Evolutionary conservation across 345 rosid species (phyloP).

Genomic region (Eucalyptus tenuipes): DNA sequence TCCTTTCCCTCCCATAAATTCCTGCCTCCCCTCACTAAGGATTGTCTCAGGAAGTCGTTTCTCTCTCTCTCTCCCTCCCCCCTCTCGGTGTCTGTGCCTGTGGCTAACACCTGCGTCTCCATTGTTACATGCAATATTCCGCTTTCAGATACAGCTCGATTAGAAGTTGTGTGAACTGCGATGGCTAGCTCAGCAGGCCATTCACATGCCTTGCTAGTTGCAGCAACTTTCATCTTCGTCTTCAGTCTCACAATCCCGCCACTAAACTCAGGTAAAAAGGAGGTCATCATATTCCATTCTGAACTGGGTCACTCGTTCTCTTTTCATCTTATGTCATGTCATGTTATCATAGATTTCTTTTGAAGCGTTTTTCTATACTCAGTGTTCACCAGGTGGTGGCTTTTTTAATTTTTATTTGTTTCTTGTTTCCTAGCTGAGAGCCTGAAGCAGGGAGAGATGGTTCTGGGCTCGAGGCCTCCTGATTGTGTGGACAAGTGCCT

Average conservation of each 20-base stretch:
- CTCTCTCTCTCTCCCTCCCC: neutral
- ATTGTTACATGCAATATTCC: neutral
- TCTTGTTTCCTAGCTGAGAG: neutral
- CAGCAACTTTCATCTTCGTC: neutral
- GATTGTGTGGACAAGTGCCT: conserved; percentile 50
- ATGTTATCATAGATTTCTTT: neutral
- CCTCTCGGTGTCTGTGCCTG: neutral
- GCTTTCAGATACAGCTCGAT: neutral
- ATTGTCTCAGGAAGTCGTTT: neutral
- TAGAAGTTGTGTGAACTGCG: neutral
- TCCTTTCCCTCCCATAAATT: neutral
- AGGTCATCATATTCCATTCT: neutral
- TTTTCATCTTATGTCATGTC: neutral
- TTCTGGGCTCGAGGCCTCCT: conserved; percentile 75
- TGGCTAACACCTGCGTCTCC: neutral
- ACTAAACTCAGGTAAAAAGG: neutral
- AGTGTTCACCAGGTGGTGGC: neutral
- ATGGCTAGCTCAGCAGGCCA: neutral
- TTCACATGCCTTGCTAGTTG: neutral
- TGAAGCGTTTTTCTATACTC: neutral
- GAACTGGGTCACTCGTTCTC: neutral
- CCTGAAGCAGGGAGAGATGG: conserved; percentile 11
- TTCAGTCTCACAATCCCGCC: neutral
- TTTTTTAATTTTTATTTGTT: neutral
- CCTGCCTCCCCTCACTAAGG: neutral